These are phyloP conservation scores for Pseudovirgaria hyperparasitica DNA, from an alignment of 2,329 filamentous ascomycete species.

Conservation along the genomic window DNA sequence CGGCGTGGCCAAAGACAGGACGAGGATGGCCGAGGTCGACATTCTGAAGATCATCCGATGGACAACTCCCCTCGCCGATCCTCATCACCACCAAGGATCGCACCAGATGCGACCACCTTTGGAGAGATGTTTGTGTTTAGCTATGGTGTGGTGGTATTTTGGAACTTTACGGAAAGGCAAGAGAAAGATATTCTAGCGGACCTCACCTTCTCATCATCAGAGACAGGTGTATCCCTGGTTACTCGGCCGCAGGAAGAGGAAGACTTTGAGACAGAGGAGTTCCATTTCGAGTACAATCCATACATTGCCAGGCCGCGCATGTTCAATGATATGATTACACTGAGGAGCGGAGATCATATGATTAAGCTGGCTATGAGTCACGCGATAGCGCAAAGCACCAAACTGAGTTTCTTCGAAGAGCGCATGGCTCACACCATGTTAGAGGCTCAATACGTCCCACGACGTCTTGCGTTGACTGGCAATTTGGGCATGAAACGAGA, in stretches of 20 bases:
- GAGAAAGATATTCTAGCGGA: constrained; percentile 95
- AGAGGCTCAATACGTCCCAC: constrained; percentile 84
- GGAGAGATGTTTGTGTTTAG: constrained; percentile 96
- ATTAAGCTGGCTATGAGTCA: constrained; percentile 97
- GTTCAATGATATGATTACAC: constrained; percentile 98
- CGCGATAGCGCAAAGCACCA: constrained; percentile 93
- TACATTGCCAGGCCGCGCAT: constrained; percentile 78
- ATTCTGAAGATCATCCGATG: constrained; percentile 7
- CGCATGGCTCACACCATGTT: constrained; percentile 90
- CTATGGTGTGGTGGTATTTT: constrained; percentile 95
- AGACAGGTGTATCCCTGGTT: constrained; percentile 54
- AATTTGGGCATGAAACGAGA: constrained; percentile 81
- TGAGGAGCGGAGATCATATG: constrained; percentile 93
- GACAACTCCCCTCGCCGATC: constrained; percentile 22
- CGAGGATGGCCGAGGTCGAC: constrained; percentile 2
- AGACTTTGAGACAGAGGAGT: constrained; percentile 95
- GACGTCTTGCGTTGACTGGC: constrained; percentile 76
- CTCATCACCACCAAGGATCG: constrained; percentile 43
- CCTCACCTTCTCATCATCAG: constrained; percentile 70
- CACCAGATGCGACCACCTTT: constrained; percentile 62
- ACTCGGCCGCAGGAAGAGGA: constrained; percentile 71
- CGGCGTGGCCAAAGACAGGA: constrained; percentile 12
- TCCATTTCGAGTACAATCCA: constrained; percentile 93
- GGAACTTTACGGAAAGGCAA: constrained; percentile 94
- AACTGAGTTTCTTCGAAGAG: constrained; percentile 91